Percentiles rank a stretch among this genome's conserved stretches.
Conservation (phyloP, 1,139 yeast genomes). For the Taphrina betulina region DNA sequence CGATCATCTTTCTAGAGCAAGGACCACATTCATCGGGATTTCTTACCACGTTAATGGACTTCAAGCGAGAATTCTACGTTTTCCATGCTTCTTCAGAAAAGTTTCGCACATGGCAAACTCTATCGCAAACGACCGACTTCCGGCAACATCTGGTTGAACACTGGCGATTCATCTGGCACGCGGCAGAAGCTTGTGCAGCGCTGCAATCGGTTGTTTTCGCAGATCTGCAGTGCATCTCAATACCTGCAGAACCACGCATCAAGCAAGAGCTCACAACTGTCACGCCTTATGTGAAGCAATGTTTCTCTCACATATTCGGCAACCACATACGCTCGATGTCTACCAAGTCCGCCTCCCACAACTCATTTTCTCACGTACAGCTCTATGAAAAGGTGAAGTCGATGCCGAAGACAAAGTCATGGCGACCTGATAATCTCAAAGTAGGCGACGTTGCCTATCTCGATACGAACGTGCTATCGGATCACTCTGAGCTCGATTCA, state of each 20-base stretch:
- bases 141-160: constrained; percentile 1
- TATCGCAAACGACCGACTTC: background rate
- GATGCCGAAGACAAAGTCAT: too few species aligned
- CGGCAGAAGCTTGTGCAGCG: background rate
- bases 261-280: background rate
- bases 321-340: too few species aligned
- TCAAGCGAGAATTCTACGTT: background rate
- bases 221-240: background rate
- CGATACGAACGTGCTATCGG: too few species aligned
- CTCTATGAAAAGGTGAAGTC: too few species aligned
- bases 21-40: background rate
- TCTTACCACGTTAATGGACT: background rate
- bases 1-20: background rate
- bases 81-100: too few species aligned
- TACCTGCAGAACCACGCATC: background rate
- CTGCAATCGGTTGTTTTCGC: background rate
- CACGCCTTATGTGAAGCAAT: constrained; percentile 7
- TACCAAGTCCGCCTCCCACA: too few species aligned
- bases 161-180: background rate
- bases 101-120: too few species aligned
- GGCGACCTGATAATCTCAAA: too few species aligned
- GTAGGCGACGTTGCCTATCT: too few species aligned
- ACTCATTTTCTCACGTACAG: too few species aligned
- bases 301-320: constrained; percentile 6
- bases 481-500: too few species aligned